phyloP scores from a whole-genome alignment of 2,329 filamentous ascomycete species.

The Beauveria sp. region DNA sequence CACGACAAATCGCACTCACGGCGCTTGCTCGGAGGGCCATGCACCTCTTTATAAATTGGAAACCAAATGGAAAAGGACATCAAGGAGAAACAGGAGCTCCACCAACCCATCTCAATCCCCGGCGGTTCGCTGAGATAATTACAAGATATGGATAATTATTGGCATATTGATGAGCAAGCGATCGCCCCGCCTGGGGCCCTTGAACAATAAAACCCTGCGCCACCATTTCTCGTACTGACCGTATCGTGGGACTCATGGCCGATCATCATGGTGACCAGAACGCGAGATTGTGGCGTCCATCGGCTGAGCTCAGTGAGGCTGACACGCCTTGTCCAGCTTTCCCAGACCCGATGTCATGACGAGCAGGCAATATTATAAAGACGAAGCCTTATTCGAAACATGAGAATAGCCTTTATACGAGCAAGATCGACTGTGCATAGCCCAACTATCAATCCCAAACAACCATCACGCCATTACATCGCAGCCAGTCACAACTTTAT shows the following conservation, averaged over 20 bases:
- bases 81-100: too few relatives aligned
- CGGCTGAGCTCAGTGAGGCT: not conserved
- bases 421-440: not conserved
- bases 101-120: too few relatives aligned
- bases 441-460: not conserved
- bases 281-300: conserved; percentile 4
- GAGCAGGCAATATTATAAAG: not conserved
- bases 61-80: not conserved
- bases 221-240: conserved; percentile 2
- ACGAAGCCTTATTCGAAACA: not conserved
- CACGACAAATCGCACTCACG: too few relatives aligned
- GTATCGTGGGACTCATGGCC: not conserved
- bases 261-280: not conserved
- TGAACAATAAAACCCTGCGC: not conserved
- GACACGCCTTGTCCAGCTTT: not conserved
- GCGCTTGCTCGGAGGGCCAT: too few relatives aligned
- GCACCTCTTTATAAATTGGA: not conserved
- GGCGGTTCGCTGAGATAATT: too few relatives aligned
- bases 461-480: not conserved
- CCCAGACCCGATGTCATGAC: too few relatives aligned
- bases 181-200: too few relatives aligned
- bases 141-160: too few relatives aligned
- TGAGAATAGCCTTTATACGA: not conserved
- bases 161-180: too few relatives aligned
- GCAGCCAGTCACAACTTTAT: not conserved